A percentile compares a stretch with the other conserved stretches of the same genome.
phyloP scores from a whole-genome alignment of 2,329 filamentous ascomycete genomes.

The Aureobasidium mangrovei region DNA sequence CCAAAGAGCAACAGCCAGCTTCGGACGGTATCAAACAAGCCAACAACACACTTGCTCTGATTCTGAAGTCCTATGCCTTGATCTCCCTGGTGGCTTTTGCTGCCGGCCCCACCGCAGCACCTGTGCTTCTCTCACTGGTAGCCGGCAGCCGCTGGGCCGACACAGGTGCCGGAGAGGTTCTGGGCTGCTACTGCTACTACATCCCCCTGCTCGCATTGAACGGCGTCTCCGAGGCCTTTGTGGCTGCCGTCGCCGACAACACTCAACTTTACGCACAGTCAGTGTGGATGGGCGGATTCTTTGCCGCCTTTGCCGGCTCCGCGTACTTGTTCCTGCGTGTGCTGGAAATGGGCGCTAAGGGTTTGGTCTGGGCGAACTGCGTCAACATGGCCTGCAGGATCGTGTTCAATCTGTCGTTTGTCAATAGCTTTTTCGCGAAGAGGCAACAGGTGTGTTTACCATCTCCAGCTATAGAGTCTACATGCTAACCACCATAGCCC shows the following conservation, averaged over 20 bases:
- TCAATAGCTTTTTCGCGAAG: conserved; percentile 52
- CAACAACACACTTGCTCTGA: conserved; percentile 45
- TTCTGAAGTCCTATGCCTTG: conserved; percentile 66
- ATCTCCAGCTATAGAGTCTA: background rate
- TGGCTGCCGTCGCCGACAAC: conserved; percentile 73
- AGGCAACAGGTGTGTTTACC: conserved; percentile 28
- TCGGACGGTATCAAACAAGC: background rate
- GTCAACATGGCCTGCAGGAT: conserved; percentile 87
- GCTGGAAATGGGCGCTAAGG: conserved; percentile 61
- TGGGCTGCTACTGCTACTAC: conserved; percentile 82
- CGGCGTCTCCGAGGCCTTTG: conserved; percentile 85
- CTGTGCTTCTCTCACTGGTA: conserved; percentile 62
- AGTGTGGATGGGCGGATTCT: conserved; percentile 76
- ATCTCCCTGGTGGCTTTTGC: conserved; percentile 60
- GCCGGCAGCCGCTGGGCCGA: conserved; percentile 69
- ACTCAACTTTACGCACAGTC: conserved; percentile 69
- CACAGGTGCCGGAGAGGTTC: conserved; percentile 62
- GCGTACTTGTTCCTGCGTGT: conserved; percentile 69
- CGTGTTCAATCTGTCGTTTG: conserved; percentile 68
- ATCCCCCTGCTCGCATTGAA: conserved; percentile 89
- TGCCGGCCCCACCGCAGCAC: conserved; percentile 67
- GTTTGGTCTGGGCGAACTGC: conserved; percentile 76
- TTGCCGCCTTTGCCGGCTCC: conserved; percentile 61
- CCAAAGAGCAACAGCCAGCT: background rate
- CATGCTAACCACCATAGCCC: conserved; percentile 13